A percentile compares a stretch with the other conserved stretches of the same genome.
Conservation (phyloP, 495 filamentous ascomycete genomes). For the Annulohypoxylon moriforme region DNA sequence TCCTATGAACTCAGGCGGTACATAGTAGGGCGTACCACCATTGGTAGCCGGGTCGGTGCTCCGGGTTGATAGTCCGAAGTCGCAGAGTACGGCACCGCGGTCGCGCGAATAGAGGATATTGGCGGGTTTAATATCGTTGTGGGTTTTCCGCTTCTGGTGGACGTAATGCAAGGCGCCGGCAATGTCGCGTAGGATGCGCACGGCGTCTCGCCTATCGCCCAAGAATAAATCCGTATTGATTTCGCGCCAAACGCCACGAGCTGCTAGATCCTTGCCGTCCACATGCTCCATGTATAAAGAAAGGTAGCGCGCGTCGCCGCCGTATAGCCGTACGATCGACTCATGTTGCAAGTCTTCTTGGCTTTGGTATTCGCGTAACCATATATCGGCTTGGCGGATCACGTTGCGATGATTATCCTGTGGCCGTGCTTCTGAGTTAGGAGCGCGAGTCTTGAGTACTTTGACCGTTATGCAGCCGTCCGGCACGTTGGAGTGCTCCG, state of each 20-base stretch:
- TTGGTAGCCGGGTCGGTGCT: conserved; percentile 53
- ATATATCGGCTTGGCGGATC: conserved; percentile 62
- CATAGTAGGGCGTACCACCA: conserved; percentile 63
- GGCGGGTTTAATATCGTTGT: conserved; percentile 65
- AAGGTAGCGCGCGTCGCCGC: conserved; percentile 61
- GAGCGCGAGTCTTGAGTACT: conserved; percentile 58
- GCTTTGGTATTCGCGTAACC: conserved; percentile 61
- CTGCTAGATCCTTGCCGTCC: conserved; percentile 58
- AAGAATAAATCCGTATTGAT: conserved; percentile 53
- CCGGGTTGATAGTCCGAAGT: conserved; percentile 59
- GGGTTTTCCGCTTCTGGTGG: conserved; percentile 56
- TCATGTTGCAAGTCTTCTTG: conserved; percentile 60
- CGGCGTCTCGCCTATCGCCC: conserved; percentile 53
- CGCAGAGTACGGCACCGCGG: conserved; percentile 62
- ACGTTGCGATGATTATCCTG: conserved; percentile 57
- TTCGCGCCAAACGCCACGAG: conserved; percentile 55
- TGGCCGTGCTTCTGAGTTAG: conserved; percentile 48
- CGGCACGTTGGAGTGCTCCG: conserved; percentile 56
- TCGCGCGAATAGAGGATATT: conserved; percentile 65
- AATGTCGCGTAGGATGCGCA: conserved; percentile 60
- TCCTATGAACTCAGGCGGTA: conserved; percentile 62
- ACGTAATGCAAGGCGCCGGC: conserved; percentile 59
- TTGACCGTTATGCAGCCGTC: conserved; percentile 61
- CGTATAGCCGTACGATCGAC: conserved; percentile 61
- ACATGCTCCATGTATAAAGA: conserved; percentile 65